Evolutionary conservation across 768 basidiomycete genomes (phyloP), one percentile per base, ranked within the genome.

Genomic region (Tephrocybe rancida): DNA sequence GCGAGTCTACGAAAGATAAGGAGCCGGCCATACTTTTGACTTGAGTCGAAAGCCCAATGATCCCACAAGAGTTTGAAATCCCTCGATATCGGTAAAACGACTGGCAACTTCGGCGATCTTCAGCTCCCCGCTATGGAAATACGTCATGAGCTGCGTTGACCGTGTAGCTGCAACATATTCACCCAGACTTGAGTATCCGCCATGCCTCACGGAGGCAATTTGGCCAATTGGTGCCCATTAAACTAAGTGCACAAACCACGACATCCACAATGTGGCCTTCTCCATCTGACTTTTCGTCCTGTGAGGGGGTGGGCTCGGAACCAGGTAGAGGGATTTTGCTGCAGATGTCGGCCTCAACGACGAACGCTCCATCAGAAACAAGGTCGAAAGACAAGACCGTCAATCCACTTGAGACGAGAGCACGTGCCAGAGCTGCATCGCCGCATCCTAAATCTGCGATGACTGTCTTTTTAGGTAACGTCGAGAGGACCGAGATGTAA

Each of bases 181-280:
- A 96, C 96, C 82, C 83, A n/a, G 81, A 70, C 68, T 86, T 89
- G 34, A 98, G 75, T 35, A 98, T 82, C 59, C 97, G 78, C 84
- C 92, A 91, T 7, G 91, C 89, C 68, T 99, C 95, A 24, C 88
- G 79, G 24, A 98, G 80, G 62, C 92, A 92, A 41, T 78, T 79
- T n/a, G 91, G 82, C 97, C 97, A 99, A 66, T 99, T 98, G 14
- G 86, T 90, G 27, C 92, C 90, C 97, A 99, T 99, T 57, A 99
- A 76, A 64, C 95, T 98, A 59, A 99, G 78, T 21, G 95, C 92
- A 67, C 94, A 98, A 21, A 98, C 87, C 6, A 85, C 94, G 5
- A 93, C 86, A 66, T 99, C 95, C 2, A 94, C 92, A 2, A 98
- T 69, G 58, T 92, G 87, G 0, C 85, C 92, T 47, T 81, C 79